These are phyloP conservation scores for Taxillus chinensis DNA, from an alignment of 164 flowering plant genomes.

Conservation along the genomic window DNA sequence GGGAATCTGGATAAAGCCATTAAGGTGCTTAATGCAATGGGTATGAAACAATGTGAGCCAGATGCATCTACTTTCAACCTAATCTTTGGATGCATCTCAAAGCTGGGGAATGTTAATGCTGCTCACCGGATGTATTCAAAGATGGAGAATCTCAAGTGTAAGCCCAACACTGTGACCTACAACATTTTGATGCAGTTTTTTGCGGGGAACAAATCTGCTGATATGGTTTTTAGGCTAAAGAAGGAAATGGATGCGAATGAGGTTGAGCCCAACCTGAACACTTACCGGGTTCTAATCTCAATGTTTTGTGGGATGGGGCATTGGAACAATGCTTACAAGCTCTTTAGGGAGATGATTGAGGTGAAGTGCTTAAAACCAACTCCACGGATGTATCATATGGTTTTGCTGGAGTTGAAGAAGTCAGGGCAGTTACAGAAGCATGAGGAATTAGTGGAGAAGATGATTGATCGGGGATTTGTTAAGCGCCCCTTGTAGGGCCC, in stretches of 20 bases:
- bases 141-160: slow-evolving; percentile 70
- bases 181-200: slow-evolving; percentile 83
- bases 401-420: slow-evolving; percentile 56
- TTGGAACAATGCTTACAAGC: slow-evolving; percentile 68
- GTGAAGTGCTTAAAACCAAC: slow-evolving; percentile 74
- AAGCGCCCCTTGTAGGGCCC: slow-evolving; percentile 50
- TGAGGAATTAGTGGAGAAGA: slow-evolving; percentile 86
- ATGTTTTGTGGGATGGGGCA: slow-evolving; percentile 78
- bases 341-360: slow-evolving; percentile 81
- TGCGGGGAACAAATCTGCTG: slow-evolving; percentile 57
- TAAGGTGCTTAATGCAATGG: slow-evolving; percentile 63
- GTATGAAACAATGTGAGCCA: slow-evolving; percentile 42
- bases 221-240: slow-evolving; percentile 82
- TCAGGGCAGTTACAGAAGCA: slow-evolving; percentile 88
- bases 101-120: slow-evolving; percentile 61
- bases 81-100: slow-evolving; percentile 49
- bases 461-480: slow-evolving; percentile 72
- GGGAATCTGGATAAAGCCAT: slow-evolving; percentile 52
- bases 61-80: slow-evolving; percentile 66
- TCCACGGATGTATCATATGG: slow-evolving; percentile 49
- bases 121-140: slow-evolving; percentile 63
- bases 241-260: slow-evolving; percentile 73
- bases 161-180: slow-evolving; percentile 65
- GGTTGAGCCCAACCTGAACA: slow-evolving; percentile 80
- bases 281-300: slow-evolving; percentile 54